Conservation (phyloP, 2,329 filamentous ascomycete species). For the Aspergillus awamori region DNA sequence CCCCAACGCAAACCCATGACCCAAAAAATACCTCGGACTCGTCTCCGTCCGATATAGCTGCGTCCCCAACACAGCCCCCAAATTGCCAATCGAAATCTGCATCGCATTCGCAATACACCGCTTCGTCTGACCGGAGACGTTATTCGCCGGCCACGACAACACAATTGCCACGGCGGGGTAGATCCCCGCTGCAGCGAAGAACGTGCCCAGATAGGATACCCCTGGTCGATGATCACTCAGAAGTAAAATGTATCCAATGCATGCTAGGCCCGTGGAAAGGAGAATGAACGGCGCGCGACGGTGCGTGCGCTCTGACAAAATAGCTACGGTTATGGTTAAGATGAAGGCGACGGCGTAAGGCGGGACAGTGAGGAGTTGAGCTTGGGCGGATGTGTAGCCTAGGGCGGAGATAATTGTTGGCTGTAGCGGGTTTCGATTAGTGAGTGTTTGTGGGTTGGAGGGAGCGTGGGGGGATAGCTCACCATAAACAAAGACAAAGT, state of each 20-base stretch:
- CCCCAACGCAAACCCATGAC: constrained; percentile 67
- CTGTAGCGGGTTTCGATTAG: constrained; percentile 1
- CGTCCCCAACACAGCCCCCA: constrained; percentile 69
- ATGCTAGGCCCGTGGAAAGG: constrained; percentile 58
- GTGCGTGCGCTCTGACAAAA: constrained; percentile 61
- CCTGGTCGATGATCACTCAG: constrained; percentile 58
- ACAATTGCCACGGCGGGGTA: constrained; percentile 66
- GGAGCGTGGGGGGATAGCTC: not conserved
- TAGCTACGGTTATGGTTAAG: constrained; percentile 61
- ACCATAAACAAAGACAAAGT: constrained; percentile 44
- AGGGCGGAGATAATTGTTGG: constrained; percentile 49
- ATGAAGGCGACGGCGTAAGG: constrained; percentile 66
- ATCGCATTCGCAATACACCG: constrained; percentile 69
- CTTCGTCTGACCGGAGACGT: constrained; percentile 72
- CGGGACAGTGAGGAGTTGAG: constrained; percentile 63
- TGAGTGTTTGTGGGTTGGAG: too few relatives aligned
- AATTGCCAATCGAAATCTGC: constrained; percentile 72
- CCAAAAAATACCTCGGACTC: constrained; percentile 65
- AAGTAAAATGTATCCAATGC: constrained; percentile 65
- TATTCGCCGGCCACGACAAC: constrained; percentile 71
- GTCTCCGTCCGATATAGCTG: constrained; percentile 67
- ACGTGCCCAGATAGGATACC: constrained; percentile 62
- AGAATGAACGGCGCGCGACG: constrained; percentile 67
- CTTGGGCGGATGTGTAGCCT: constrained; percentile 45
- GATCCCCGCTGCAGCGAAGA: constrained; percentile 68